phyloP scores from a whole-genome alignment of 2,329 filamentous ascomycete species.

The Colletotrichum falcatum region DNA sequence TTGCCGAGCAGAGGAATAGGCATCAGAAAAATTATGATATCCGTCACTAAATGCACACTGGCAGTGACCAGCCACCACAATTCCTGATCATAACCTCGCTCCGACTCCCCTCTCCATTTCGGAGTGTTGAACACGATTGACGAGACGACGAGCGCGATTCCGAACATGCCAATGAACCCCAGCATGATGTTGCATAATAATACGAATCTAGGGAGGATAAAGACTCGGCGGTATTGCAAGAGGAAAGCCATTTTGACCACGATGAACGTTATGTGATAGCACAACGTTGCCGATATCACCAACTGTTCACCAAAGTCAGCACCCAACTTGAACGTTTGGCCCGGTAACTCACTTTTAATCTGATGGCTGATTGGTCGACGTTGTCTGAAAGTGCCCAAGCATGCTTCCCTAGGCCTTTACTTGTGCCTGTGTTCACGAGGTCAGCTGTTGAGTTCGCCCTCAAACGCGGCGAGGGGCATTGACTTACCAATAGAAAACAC shows the following conservation, averaged over 20 bases:
- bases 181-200: slow-evolving; percentile 28
- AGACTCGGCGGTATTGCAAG: slow-evolving; percentile 28
- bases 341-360: neutral
- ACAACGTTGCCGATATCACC: slow-evolving; percentile 17
- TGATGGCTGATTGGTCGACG: neutral
- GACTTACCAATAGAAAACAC: slow-evolving; percentile 19
- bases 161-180: slow-evolving; percentile 25
- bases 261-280: slow-evolving; percentile 30
- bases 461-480: accelerated
- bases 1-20: slow-evolving; percentile 26
- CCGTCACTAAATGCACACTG: slow-evolving; percentile 25
- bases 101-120: slow-evolving; percentile 19
- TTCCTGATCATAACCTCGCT: slow-evolving; percentile 5
- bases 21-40: slow-evolving; percentile 37
- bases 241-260: slow-evolving; percentile 33
- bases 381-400: slow-evolving; percentile 17
- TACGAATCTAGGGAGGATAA: slow-evolving; percentile 7
- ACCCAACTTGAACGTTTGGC: neutral
- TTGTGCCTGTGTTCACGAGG: slow-evolving; percentile 8
- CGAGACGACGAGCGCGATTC: slow-evolving; percentile 25
- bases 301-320: slow-evolving; percentile 7
- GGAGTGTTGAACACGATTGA: slow-evolving; percentile 17
- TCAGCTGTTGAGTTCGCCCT: neutral
- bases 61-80: slow-evolving; percentile 27
- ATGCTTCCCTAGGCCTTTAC: slow-evolving; percentile 15